Conservation (phyloP, 179 eudicot genomes). For the Pouteria campechiana region DNA sequence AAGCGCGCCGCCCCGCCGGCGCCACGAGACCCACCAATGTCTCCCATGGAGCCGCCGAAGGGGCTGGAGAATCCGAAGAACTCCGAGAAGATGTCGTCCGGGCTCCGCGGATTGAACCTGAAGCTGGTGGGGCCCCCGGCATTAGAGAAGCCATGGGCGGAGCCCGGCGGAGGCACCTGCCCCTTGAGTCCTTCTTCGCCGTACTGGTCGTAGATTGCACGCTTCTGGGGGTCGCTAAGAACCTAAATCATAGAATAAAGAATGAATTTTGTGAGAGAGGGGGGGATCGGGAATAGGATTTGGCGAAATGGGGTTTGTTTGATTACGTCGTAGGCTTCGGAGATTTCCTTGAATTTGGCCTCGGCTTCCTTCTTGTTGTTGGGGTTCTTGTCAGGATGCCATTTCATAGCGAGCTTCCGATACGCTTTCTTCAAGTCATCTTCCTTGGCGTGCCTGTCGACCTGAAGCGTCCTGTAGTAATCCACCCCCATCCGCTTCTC, state of each 20-base stretch:
- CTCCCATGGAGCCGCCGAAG: conserved; percentile 60
- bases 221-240: conserved; percentile 79
- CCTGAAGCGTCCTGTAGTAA: conserved; percentile 70
- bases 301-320: not conserved
- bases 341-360: conserved; percentile 85
- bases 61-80: conserved; percentile 78
- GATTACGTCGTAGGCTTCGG: conserved; percentile 83
- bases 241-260: conserved; percentile 26
- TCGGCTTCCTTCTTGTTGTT: conserved; percentile 76
- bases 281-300: not conserved
- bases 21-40: conserved; percentile 41
- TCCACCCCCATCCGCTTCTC: conserved; percentile 49
- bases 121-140: conserved; percentile 29
- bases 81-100: conserved; percentile 82
- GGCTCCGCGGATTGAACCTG: conserved; percentile 55
- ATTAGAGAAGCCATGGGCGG: conserved; percentile 39
- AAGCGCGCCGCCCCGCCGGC: conserved; percentile 29
- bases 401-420: conserved; percentile 87
- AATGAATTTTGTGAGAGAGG: not conserved
- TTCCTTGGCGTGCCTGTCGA: conserved; percentile 66
- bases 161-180: conserved; percentile 61
- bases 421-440: conserved; percentile 89
- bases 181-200: conserved; percentile 92
- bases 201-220: conserved; percentile 73
- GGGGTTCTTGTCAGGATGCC: conserved; percentile 97